Percentiles rank a stretch among this genome's conserved stretches.
Conservation (phyloP, 2,329 filamentous ascomycete genomes). For the Colletotrichum nymphaeae region DNA sequence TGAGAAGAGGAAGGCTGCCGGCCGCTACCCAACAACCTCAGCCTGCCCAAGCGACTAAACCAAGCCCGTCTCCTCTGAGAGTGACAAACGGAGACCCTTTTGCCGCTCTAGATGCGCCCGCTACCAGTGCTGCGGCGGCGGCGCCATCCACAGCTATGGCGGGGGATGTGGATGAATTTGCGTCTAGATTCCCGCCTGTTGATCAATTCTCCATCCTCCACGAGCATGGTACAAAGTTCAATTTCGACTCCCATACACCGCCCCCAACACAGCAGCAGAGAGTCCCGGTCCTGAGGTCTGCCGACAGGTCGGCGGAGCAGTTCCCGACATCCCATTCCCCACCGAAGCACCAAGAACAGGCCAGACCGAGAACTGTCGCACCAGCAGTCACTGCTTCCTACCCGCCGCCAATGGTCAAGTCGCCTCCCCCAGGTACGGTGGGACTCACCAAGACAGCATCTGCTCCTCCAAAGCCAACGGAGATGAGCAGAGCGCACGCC, state of each 20-base stretch:
- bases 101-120: slow-evolving; percentile 80
- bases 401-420: slow-evolving; percentile 40
- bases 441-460: slow-evolving; percentile 49
- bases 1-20: slow-evolving; percentile 85
- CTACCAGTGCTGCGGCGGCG: slow-evolving; percentile 53
- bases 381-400: slow-evolving; percentile 43
- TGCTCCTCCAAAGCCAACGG: slow-evolving; percentile 53
- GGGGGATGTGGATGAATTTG: slow-evolving; percentile 79
- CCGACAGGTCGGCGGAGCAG: slow-evolving; percentile 84
- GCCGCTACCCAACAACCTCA: slow-evolving; percentile 43
- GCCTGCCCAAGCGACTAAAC: slow-evolving; percentile 64
- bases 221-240: slow-evolving; percentile 85
- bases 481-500: slow-evolving; percentile 70
- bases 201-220: slow-evolving; percentile 94
- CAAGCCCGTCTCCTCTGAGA: slow-evolving; percentile 76
- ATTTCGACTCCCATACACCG: slow-evolving; percentile 75
- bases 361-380: slow-evolving; percentile 34
- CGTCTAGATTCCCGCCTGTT: slow-evolving; percentile 86
- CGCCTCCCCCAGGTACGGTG: slow-evolving; percentile 33
- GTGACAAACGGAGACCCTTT: slow-evolving; percentile 85
- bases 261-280: slow-evolving; percentile 61
- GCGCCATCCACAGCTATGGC: not conserved
- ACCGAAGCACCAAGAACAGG: slow-evolving; percentile 20
- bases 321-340: slow-evolving; percentile 62
- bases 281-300: slow-evolving; percentile 73